Base-by-base conservation (phyloP, 2,329 filamentous ascomycete species). In the Ophiostoma sp. region DNA sequence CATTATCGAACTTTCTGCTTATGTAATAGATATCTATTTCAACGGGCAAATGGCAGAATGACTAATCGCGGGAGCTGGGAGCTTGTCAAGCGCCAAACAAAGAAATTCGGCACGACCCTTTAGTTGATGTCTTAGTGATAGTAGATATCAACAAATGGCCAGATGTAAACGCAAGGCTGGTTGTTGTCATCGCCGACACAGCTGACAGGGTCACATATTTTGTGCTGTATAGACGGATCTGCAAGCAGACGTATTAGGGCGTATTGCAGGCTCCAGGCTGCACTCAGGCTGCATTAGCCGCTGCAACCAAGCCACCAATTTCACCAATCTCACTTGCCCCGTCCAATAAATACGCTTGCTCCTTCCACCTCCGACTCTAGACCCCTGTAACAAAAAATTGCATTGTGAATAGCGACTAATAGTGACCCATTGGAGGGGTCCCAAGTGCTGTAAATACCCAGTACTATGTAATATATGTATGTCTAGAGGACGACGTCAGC, bases 31-130 rank as follows among this genome's bases (percentile, higher is more conserved):
- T 41, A 41, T 41, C 4, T 13, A 31, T 31, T 31, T 31, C 27
- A 41, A 41, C 13, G 39, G 36, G 39, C 15, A 13, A 41, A 41
- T 4, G 39, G 4, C 48, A 52, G 23, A 31, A 57, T 8, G 52
- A 57, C 52, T 57, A 57, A 27, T 27, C 10, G 27, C 39, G 39
- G 39, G 39, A 41, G 39, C 39, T 1, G 52, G n/a, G n/a, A 54
- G 52, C 52, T 54, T 54, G 52, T 23, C 27, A 62, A 57, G 8
- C 23, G 57, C 27, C 17, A 13, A 62, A 62, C 57, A 62, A 62
- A 62, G 57, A 62, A 62, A 13, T 27, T 33, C 57, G 57, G 57
- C 27, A 27, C 57, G 57, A 27, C n/a, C 57, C 57, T 33, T 57
- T 62, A 62, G 57, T 62, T 62, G 27, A 41, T 41, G 39, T 41